Evolutionary conservation across 371 early-diverging fungal species (phyloP).

Genomic region (Rhizopus microsporus): DNA sequence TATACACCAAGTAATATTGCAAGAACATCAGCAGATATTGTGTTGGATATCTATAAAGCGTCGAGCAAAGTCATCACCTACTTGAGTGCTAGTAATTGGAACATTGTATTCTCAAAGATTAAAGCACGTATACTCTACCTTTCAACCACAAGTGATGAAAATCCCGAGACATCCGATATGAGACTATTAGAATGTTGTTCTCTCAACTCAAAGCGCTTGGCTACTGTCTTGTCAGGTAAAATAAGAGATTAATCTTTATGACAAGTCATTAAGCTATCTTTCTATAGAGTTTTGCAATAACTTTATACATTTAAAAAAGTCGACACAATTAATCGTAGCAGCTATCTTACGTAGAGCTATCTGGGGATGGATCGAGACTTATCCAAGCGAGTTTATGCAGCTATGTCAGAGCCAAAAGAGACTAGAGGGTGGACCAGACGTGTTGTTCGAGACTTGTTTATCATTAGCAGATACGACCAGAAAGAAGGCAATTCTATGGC

Average conservation of each 20-base stretch:
- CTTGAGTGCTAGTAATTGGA: slow-evolving; percentile 84
- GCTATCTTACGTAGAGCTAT: slow-evolving; percentile 74
- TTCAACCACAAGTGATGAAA: slow-evolving; percentile 63
- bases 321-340: slow-evolving; percentile 70
- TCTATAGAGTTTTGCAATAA: slow-evolving; percentile 61
- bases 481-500: slow-evolving; percentile 78
- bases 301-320: slow-evolving; percentile 67
- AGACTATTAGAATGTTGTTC: slow-evolving; percentile 78
- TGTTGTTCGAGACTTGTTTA: slow-evolving; percentile 76
- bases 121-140: slow-evolving; percentile 59
- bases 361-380: slow-evolving; percentile 90
- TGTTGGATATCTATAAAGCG: slow-evolving; percentile 65
- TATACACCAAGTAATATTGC: slow-evolving; percentile 34
- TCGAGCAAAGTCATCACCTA: slow-evolving; percentile 79
- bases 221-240: slow-evolving; percentile 68
- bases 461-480: slow-evolving; percentile 70
- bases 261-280: background rate
- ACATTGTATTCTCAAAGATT: slow-evolving; percentile 68
- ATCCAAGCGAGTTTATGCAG: slow-evolving; percentile 75
- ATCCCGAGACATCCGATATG: slow-evolving; percentile 76
- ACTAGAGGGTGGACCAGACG: slow-evolving; percentile 78
- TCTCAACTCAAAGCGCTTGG: slow-evolving; percentile 69
- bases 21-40: slow-evolving; percentile 48
- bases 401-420: slow-evolving; percentile 70
- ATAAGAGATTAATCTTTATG: background rate